Evolutionary conservation across 1,139 yeast genomes (phyloP).

Genomic region (Scheffersomyces quercinus): DNA sequence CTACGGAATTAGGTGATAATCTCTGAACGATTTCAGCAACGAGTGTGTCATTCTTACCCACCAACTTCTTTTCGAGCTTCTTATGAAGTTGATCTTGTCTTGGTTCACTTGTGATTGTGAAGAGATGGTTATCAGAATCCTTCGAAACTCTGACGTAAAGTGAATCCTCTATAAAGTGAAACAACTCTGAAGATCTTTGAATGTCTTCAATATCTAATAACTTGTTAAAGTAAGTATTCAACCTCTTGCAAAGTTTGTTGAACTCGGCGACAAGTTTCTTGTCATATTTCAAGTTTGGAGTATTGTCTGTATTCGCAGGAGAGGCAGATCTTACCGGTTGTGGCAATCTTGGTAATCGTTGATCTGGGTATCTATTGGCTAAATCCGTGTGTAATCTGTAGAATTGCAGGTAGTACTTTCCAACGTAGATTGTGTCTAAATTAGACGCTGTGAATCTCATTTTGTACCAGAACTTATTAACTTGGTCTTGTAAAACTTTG

Average conservation of each 20-base stretch:
- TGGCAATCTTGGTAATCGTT: constrained; percentile 11
- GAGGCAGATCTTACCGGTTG: constrained; percentile 12
- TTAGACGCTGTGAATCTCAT: constrained; percentile 13
- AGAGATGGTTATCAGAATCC: background rate
- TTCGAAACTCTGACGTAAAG: constrained; percentile 4
- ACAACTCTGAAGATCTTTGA: constrained; percentile 7
- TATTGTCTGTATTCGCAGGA: constrained; percentile 1
- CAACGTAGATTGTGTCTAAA: constrained; percentile 13
- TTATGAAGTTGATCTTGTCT: too few relatives aligned
- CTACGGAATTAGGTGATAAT: constrained; percentile 24
- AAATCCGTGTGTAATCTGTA: constrained; percentile 17
- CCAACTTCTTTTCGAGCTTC: too few relatives aligned
- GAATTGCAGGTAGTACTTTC: constrained; percentile 22
- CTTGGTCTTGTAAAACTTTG: constrained; percentile 15
- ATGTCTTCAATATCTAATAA: constrained; percentile 6
- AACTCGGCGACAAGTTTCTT: constrained; percentile 9
- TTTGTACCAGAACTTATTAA: constrained; percentile 21
- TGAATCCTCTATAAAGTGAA: constrained; percentile 8
- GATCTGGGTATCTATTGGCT: constrained; percentile 3
- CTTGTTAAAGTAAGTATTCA: constrained; percentile 12
- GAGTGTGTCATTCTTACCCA: background rate
- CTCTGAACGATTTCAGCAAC: constrained; percentile 21
- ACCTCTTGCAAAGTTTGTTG: constrained; percentile 11
- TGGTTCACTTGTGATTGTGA: too few relatives aligned
- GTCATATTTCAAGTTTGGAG: constrained; percentile 5